A percentile compares a stretch with the other conserved stretches of the same genome.
phyloP scores from a whole-genome alignment of 768 basidiomycete species.

The Termitomyces sp. region DNA sequence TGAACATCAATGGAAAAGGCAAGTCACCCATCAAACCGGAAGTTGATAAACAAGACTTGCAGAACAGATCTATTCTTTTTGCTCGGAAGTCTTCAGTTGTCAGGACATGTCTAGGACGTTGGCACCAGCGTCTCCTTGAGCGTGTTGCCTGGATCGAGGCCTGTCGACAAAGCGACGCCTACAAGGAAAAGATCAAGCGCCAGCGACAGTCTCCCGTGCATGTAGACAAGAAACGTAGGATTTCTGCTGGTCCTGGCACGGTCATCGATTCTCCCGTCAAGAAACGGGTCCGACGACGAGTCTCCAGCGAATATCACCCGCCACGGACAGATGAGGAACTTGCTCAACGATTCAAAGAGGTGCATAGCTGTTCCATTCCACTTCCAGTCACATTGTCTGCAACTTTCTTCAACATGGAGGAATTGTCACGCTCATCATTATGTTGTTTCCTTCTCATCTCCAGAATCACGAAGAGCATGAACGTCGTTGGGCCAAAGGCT shows the following conservation, averaged over 20 bases:
- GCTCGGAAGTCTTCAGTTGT: constrained; percentile 35
- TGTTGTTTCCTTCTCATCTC: constrained; percentile 11
- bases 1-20: constrained; percentile 17
- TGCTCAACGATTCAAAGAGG: constrained; percentile 65
- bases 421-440: constrained; percentile 16
- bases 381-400: constrained; percentile 9
- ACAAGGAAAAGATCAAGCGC: constrained; percentile 45
- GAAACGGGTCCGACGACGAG: constrained; percentile 37
- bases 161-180: constrained; percentile 54
- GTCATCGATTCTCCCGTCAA: constrained; percentile 24
- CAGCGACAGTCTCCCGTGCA: constrained; percentile 15
- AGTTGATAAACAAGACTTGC: constrained; percentile 31
- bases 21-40: constrained; percentile 22
- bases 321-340: constrained; percentile 64
- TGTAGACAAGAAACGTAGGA: constrained; percentile 30
- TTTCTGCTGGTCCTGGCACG: constrained; percentile 19
- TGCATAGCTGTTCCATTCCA: constrained; percentile 28
- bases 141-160: constrained; percentile 60
- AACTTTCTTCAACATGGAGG: constrained; percentile 11
- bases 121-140: constrained; percentile 43
- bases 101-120: constrained; percentile 37
- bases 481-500: constrained; percentile 69
- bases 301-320: constrained; percentile 43
- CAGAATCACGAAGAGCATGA: constrained; percentile 74
- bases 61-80: constrained; percentile 40